Percentiles rank a stretch among this genome's conserved stretches.
Conservation (phyloP, 495 filamentous ascomycete species). For the Neurospora pannonica region DNA sequence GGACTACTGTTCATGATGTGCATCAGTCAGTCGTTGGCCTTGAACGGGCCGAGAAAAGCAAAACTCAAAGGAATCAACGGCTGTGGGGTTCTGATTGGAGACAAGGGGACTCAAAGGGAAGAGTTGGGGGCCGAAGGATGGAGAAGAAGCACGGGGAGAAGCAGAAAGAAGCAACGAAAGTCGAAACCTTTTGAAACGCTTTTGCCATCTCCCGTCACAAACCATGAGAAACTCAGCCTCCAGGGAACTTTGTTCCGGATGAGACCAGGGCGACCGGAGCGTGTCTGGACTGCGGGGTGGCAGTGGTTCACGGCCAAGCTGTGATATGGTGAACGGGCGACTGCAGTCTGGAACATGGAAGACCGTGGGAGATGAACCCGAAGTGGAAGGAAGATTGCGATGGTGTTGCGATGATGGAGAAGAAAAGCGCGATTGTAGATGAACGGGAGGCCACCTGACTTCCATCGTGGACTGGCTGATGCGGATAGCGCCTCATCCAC, state of each 20-base stretch:
- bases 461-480: background rate
- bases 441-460: background rate
- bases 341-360: background rate
- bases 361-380: background rate
- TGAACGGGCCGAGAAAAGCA: background rate
- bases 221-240: background rate
- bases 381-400: background rate
- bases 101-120: background rate
- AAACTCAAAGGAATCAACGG: background rate
- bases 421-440: background rate
- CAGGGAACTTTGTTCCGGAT: background rate
- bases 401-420: background rate
- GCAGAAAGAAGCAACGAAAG: background rate
- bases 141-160: background rate
- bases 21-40: background rate
- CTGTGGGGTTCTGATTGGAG: background rate
- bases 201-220: background rate
- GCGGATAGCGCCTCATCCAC: background rate
- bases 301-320: background rate
- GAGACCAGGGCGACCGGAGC: background rate
- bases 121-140: background rate
- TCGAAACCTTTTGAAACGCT: background rate
- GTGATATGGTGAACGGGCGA: background rate
- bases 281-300: background rate
- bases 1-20: background rate